Base-by-base conservation (phyloP, 1,284 basidiomycete species). In the Pisolithus thermaeus region DNA sequence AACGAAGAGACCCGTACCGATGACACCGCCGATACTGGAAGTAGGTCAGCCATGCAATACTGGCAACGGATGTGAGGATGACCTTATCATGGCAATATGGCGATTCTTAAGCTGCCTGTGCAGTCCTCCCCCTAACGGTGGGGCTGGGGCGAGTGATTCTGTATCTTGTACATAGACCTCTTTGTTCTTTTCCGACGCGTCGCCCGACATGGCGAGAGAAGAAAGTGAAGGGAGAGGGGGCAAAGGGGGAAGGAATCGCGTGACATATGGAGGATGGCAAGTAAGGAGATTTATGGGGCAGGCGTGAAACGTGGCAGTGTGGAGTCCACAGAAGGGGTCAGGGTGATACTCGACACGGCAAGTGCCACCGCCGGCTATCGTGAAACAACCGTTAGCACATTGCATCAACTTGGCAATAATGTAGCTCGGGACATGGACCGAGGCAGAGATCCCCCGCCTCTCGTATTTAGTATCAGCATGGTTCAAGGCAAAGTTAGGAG, bases 11-110 rank as follows among this genome's bases (percentile, higher is more conserved):
- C 81, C 80, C 50, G 86, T 89, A 51, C 87, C 87, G 57, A 90
- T 89, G 53, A 90, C 87, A 70, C 87, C 84, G 48, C 80, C 80
- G 47, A 82, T 83, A 72, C 74, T 76, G 42, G 9, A 12, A 12
- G 23, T 46, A 58, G 18, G 40, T 50, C 37, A 52, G 49, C 37
- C 1, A 35, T 3, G 20, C 20, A 18, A 20, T 9, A 20, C 4
- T 12, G 36, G 18, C 3, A 6, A 8, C 8, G 8, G 22, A 43
- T 52, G 14, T 47, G 6, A 16, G 39, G 39, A n/a, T 36, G 53
- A 80, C 81, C 81, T 84, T 55, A 85, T 85, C 83, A 84, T 85
- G 32, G 83, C 80, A 50, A 85, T 73, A 64, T 85, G 82, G 4
- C 83, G 71, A 59, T 83, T 83, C 65, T 85, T 85, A 55, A 84